These are phyloP conservation scores for Collybia sp. DNA, from an alignment of 768 basidiomycete genomes.

Conservation along the genomic window DNA sequence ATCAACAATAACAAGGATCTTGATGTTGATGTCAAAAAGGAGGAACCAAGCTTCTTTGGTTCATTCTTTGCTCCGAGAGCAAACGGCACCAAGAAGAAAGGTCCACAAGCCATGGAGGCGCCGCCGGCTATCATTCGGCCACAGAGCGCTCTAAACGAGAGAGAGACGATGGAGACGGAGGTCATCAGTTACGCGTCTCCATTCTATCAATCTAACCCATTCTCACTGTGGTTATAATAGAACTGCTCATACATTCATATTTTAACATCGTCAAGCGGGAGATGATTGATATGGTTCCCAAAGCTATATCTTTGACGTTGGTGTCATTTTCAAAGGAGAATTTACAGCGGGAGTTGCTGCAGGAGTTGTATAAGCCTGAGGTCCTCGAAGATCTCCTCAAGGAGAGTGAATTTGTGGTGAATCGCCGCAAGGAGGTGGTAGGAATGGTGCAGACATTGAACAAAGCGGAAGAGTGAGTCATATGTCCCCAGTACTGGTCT, in stretches of 20 bases:
- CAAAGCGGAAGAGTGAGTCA: slow-evolving; percentile 90
- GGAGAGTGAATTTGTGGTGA: slow-evolving; percentile 88
- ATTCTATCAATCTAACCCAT: background rate
- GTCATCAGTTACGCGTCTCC: slow-evolving; percentile 82
- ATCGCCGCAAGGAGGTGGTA: slow-evolving; percentile 89
- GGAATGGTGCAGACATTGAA: slow-evolving; percentile 92
- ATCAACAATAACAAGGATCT: slow-evolving; percentile 94
- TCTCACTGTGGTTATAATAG: slow-evolving; percentile 30
- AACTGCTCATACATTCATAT: slow-evolving; percentile 94
- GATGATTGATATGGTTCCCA: slow-evolving; percentile 99
- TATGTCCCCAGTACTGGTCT: slow-evolving; percentile 3
- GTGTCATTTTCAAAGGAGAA: slow-evolving; percentile 93
- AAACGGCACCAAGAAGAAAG: slow-evolving; percentile 57
- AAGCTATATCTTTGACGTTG: slow-evolving; percentile 87
- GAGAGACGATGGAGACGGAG: slow-evolving; percentile 98
- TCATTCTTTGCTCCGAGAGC: slow-evolving; percentile 83
- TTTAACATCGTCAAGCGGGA: slow-evolving; percentile 99
- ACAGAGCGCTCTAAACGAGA: slow-evolving; percentile 84
- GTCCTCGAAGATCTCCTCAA: slow-evolving; percentile 93
- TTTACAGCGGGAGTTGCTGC: slow-evolving; percentile 88
- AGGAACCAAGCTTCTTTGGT: slow-evolving; percentile 90
- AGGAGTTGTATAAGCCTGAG: slow-evolving; percentile 96
- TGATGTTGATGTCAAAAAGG: slow-evolving; percentile 85
- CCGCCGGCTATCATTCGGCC: slow-evolving; percentile 89
- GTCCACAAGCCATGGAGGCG: slow-evolving; percentile 46